These are phyloP conservation scores for Colletotrichum sojae DNA, from an alignment of 2,329 filamentous ascomycete species.

Conservation along the genomic window DNA sequence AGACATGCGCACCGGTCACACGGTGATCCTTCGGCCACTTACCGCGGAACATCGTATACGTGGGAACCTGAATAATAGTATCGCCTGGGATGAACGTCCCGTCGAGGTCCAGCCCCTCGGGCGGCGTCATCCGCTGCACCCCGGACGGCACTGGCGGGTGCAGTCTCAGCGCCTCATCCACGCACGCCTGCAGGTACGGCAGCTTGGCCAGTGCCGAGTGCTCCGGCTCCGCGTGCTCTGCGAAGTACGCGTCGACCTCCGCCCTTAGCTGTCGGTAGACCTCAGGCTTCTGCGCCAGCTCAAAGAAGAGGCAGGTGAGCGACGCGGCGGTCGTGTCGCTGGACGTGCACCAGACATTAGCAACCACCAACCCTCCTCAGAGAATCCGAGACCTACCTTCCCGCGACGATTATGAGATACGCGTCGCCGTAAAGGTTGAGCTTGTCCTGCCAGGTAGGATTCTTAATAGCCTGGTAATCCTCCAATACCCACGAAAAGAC, in stretches of 20 bases:
- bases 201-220: constrained; percentile 44
- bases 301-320: constrained; percentile 40
- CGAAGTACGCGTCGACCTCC: constrained; percentile 42
- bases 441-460: constrained; percentile 43
- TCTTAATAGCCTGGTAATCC: constrained; percentile 43
- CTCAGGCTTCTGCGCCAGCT: constrained; percentile 35
- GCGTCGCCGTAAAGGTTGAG: constrained; percentile 48
- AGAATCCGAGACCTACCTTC: constrained; percentile 45
- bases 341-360: too few species aligned
- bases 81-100: constrained; percentile 53
- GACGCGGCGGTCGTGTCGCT: constrained; percentile 42
- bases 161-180: constrained; percentile 57
- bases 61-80: constrained; percentile 50
- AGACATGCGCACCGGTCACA: background rate
- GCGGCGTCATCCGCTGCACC: constrained; percentile 53
- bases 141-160: constrained; percentile 54
- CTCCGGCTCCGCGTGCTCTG: constrained; percentile 35
- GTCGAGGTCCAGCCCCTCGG: constrained; percentile 53
- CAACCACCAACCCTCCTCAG: too few species aligned
- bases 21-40: background rate
- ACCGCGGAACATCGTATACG: constrained; percentile 45
- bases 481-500: constrained; percentile 51
- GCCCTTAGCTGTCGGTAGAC: constrained; percentile 17
- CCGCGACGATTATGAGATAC: constrained; percentile 49
- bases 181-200: constrained; percentile 51